Conservation (phyloP, 1,139 yeast species). For the Suhomyces yuchorum region DNA sequence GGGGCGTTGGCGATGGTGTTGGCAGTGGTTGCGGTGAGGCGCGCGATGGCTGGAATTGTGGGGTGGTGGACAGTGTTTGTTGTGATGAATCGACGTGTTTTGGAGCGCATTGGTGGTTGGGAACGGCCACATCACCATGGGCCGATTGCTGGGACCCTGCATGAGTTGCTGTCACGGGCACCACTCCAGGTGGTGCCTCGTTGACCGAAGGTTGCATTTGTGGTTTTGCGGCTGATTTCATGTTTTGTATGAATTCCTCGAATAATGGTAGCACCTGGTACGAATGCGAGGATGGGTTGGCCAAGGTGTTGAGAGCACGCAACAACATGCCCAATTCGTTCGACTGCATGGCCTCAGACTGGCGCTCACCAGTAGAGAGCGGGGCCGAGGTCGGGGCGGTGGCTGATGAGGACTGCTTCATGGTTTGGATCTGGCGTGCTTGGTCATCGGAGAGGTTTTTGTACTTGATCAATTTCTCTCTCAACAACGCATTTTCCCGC, state of each 20-base stretch:
- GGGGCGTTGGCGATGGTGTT: not conserved
- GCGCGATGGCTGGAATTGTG: not conserved
- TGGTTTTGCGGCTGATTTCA: conserved; percentile 5
- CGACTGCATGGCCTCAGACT: not conserved
- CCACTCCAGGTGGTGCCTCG: not conserved
- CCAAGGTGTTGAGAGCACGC: not conserved
- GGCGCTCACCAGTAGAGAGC: not conserved
- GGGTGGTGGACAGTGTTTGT: not conserved
- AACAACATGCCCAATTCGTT: not conserved
- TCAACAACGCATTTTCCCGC: conserved; percentile 33
- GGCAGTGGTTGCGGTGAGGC: not conserved
- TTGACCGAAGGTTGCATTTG: not conserved
- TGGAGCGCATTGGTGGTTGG: not conserved
- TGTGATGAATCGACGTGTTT: not conserved
- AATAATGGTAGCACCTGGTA: conserved; percentile 12
- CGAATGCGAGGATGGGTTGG: not conserved
- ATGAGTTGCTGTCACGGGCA: not conserved
- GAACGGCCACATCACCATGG: not conserved
- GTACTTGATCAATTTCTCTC: conserved; percentile 39
- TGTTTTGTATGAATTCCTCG: conserved; percentile 13
- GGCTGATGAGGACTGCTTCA: not conserved
- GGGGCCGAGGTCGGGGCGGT: no score
- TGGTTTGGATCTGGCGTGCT: conserved; percentile 12
- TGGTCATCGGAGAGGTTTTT: conserved; percentile 31
- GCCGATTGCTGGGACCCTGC: not conserved